Evolutionary conservation across 2,329 filamentous ascomycete genomes (phyloP), one percentile per base, ranked within the genome.

Genomic region (Mycosphaerella arachidis): DNA sequence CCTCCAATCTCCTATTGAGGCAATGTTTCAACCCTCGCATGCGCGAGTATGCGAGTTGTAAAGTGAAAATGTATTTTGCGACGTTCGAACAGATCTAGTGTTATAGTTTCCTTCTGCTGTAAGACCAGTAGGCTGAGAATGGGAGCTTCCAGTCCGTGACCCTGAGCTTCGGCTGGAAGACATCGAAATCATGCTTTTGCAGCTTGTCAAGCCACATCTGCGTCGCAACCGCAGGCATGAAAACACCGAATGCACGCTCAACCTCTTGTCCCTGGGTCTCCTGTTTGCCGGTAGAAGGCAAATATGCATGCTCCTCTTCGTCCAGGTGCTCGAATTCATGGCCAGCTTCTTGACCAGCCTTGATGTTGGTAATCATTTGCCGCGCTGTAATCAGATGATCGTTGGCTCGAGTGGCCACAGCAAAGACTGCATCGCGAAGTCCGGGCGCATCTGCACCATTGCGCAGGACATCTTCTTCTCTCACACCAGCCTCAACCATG

Each of bases 301-400:
- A 45, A 66, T 86, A 84, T 56, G 80, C 73, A 70, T 84, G 82
- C 53, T 89, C 90, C 54, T 86, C 86, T 71, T 96, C 91, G 31
- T 86, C 84, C 62, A 89, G 83, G 71, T 97, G 90, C 76, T 97
- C 93, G 73, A 93, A 97, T 5, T 90, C 91, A 72, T 97, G 93
- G 0, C 88, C 91, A 0, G 90, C 84, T 53, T 86, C 86, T 67
- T 88, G 77, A 1, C 92, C 91, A 4, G 85, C 86, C 56, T 85
- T 85, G 20, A 96, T 77, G 68, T 90, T 91, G 70, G 86, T 87
- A 61, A 97, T 75, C 92, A 99, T 96, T 73, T 96, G 91, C 60
- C 92, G 82, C 1, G 90, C 93, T 0, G 93, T 97, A 67, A 97
- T 96, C 35, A 99, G 80, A 75, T 99, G 94, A 73, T 99, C 94